A percentile compares a stretch with the other conserved stretches of the same genome.
phyloP scores from a whole-genome alignment of 2,329 filamentous ascomycete species.

The Parascedosporium putredinis region DNA sequence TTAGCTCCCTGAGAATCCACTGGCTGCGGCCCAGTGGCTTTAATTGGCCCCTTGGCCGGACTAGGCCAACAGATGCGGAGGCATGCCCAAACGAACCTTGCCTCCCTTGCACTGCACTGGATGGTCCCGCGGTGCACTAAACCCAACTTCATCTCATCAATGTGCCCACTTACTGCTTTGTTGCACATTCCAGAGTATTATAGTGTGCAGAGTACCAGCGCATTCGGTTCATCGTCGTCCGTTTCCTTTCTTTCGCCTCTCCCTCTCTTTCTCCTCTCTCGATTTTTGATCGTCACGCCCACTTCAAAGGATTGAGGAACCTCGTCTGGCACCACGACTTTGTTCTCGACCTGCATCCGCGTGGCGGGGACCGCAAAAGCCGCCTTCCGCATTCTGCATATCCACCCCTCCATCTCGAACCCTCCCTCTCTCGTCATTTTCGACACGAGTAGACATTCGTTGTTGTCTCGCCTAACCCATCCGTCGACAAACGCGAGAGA shows the following conservation, averaged over 20 bases:
- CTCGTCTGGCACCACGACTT: neutral
- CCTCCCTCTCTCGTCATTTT: too few relatives aligned
- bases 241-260: neutral
- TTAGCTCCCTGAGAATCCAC: slow-evolving; percentile 2
- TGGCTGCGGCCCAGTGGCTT: neutral
- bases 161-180: neutral
- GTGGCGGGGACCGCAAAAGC: neutral
- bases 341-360: neutral
- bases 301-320: too few relatives aligned
- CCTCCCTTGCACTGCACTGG: neutral
- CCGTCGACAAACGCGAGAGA: too few relatives aligned
- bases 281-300: neutral
- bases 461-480: too few relatives aligned
- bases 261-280: neutral
- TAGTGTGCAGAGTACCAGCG: too few relatives aligned
- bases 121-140: neutral
- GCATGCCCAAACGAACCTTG: neutral
- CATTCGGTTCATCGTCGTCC: neutral
- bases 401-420: too few relatives aligned
- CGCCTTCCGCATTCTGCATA: too few relatives aligned
- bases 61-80: neutral
- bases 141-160: slow-evolving; percentile 4
- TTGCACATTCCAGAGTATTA: neutral
- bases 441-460: too few relatives aligned
- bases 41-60: neutral